Base-by-base conservation (phyloP, 768 basidiomycete species). In the Hydnomerulius pinastri region DNA sequence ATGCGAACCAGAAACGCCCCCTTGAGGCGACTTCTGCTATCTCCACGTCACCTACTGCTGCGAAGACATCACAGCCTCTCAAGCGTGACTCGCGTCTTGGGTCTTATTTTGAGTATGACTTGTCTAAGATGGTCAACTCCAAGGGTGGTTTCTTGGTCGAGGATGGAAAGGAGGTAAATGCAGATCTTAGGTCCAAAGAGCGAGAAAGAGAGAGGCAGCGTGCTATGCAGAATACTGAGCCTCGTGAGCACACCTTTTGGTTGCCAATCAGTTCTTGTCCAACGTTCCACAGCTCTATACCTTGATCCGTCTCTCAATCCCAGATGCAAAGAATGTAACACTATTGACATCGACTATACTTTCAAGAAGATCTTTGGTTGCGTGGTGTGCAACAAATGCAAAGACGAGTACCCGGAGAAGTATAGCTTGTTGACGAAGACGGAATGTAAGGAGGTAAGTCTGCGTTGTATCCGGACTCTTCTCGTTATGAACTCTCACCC, bases 401-500 rank as follows among this genome's bases (percentile, higher is more conserved):
- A 95, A 73, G 86, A 94, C 60, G 84, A 87, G 51, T 79, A 83
- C 48, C 91, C 94, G 6, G 95, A 98, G 61, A 91, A 87, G 69
- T 99, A 97, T 64, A 91, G 92, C 65, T 75, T 99, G 6, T 70
- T 99, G 49, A 99, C 97, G 6, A 99, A 99, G 74, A 98, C 97
- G 0, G 97, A 99, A 71, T 98, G 96, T 70, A 97, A 95, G 71
- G 89, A 92, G 76, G 92, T 89, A 56, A 37, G 81, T 62, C 6
- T 18, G 20, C 18, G 21, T 25, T 35, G 15, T 27, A 25, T 43
- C 36, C n/a, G 38, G 3, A 23, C 35, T 27, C 30, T n/a, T 40
- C 28, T 6, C 27, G 27, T 47, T 44, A 40, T 57, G 33, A 30
- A 51, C 45, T 27, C 25, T 32, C 4, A 12, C 8, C 15, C n/a